Conservation (phyloP, 352 stramenopile genomes). For the Globisporangium paddicum region DNA sequence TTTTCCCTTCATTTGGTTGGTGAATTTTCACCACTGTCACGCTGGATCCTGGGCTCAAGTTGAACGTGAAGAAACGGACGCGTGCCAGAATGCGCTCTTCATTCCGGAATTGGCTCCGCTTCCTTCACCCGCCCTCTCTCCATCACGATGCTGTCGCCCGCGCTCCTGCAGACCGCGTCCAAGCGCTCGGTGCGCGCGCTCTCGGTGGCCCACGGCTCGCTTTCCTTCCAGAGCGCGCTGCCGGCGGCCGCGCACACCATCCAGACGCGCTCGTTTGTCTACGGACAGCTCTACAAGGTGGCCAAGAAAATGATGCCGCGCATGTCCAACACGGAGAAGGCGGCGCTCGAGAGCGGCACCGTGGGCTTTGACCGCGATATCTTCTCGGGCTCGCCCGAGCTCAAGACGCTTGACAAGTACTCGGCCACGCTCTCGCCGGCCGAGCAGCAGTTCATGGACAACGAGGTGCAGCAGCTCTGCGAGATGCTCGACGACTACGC, state of each 20-base stretch:
- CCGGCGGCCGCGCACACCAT: conserved; percentile 46
- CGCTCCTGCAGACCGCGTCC: conserved; percentile 36
- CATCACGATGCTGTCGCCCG: conserved; percentile 27
- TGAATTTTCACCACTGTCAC: not conserved
- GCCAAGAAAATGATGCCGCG: conserved; percentile 94
- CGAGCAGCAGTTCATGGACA: conserved; percentile 95
- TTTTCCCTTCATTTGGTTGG: not conserved
- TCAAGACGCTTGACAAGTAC: conserved; percentile 94
- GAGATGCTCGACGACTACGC: conserved; percentile 96
- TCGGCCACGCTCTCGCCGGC: conserved; percentile 89
- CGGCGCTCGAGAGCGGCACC: conserved; percentile 92
- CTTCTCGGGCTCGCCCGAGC: conserved; percentile 91
- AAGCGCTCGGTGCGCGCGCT: conserved; percentile 26
- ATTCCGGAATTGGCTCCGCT: conserved; percentile 12
- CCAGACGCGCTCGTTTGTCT: conserved; percentile 74
- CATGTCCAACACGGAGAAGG: conserved; percentile 95
- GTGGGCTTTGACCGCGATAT: conserved; percentile 98
- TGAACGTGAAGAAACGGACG: conserved; percentile 4
- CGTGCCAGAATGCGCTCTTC: not conserved
- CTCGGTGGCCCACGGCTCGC: not conserved
- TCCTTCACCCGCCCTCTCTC: not conserved
- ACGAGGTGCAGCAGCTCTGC: conserved; percentile 94
- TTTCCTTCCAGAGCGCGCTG: conserved; percentile 18
- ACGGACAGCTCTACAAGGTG: conserved; percentile 90
- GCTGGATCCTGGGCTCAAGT: not conserved